phyloP scores from a whole-genome alignment of 441 rosid genomes.

The Jatropha multifida region DNA sequence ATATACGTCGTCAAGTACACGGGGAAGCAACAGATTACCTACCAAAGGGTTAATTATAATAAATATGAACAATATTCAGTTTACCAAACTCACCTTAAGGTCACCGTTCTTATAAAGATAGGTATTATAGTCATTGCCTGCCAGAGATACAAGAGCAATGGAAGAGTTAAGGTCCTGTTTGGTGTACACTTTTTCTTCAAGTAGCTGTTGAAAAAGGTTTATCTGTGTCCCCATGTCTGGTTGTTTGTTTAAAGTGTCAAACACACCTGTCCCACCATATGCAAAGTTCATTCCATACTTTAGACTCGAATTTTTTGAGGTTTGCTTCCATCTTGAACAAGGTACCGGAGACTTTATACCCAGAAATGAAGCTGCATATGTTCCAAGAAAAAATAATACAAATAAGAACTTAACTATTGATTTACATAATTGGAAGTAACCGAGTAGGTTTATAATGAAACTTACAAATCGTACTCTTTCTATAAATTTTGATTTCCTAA shows the following conservation, averaged over 20 bases:
- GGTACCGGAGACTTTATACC: conserved; percentile 40
- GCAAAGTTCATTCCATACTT: conserved; percentile 54
- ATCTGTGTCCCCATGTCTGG: conserved; percentile 56
- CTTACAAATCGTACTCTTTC: too few relatives aligned
- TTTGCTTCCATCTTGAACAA: conserved; percentile 22
- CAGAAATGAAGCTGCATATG: conserved; percentile 40
- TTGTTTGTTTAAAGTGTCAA: conserved; percentile 37
- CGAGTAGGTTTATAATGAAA: too few relatives aligned
- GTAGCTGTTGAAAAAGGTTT: conserved; percentile 30
- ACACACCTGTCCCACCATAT: conserved; percentile 57
- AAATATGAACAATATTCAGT: background rate
- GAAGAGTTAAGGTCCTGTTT: conserved; percentile 40
- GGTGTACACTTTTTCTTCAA: conserved; percentile 35
- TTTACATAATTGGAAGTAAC: too few relatives aligned
- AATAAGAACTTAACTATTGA: too few relatives aligned
- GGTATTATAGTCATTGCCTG: conserved; percentile 56
- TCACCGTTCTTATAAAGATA: conserved; percentile 21
- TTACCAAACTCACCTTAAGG: conserved; percentile 33
- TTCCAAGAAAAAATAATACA: background rate
- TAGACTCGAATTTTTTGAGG: background rate
- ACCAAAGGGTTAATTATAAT: background rate
- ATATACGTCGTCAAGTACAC: too few relatives aligned
- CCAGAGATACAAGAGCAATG: conserved; percentile 42
- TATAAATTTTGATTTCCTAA: too few relatives aligned
- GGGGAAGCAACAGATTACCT: background rate